phyloP scores from a whole-genome alignment of 2,329 filamentous ascomycete species.

The Fusarium nelsonii region DNA sequence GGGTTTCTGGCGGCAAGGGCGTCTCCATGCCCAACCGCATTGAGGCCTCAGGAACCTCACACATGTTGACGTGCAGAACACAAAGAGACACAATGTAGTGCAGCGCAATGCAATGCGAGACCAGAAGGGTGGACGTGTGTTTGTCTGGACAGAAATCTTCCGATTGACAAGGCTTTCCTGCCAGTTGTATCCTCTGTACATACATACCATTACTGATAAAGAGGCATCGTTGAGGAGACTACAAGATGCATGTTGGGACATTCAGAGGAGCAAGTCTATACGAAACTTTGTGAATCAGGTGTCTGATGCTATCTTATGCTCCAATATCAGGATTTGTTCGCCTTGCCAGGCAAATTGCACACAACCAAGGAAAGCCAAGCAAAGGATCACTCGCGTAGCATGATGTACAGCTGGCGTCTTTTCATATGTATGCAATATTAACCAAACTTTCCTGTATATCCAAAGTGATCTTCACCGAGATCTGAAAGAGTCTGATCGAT shows the following conservation, averaged over 20 bases:
- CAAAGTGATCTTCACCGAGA: conserved; percentile 28
- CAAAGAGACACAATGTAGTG: conserved; percentile 18
- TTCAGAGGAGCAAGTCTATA: not conserved
- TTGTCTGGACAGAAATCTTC: conserved; percentile 36
- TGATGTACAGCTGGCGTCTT: conserved; percentile 42
- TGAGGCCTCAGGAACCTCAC: conserved; percentile 41
- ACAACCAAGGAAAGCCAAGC: conserved; percentile 15
- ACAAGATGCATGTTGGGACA: conserved; percentile 4
- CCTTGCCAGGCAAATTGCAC: conserved; percentile 30
- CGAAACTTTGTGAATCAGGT: not conserved
- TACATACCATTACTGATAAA: conserved; percentile 11
- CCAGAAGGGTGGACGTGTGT: conserved; percentile 27
- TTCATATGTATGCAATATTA: conserved; percentile 15
- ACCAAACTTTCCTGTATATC: conserved; percentile 16
- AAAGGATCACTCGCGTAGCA: conserved; percentile 32
- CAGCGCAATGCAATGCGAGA: conserved; percentile 29
- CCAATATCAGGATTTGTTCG: conserved; percentile 31
- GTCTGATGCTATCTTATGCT: conserved; percentile 28
- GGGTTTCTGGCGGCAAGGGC: conserved; percentile 57
- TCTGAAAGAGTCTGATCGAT: conserved; percentile 21
- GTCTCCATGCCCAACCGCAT: conserved; percentile 64
- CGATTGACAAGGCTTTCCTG: conserved; percentile 42
- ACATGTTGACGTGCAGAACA: conserved; percentile 42
- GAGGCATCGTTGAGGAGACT: conserved; percentile 27
- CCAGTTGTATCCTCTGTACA: conserved; percentile 34